Base-by-base conservation (phyloP, 2,329 filamentous ascomycete species). In the Leptographium radiaticola region DNA sequence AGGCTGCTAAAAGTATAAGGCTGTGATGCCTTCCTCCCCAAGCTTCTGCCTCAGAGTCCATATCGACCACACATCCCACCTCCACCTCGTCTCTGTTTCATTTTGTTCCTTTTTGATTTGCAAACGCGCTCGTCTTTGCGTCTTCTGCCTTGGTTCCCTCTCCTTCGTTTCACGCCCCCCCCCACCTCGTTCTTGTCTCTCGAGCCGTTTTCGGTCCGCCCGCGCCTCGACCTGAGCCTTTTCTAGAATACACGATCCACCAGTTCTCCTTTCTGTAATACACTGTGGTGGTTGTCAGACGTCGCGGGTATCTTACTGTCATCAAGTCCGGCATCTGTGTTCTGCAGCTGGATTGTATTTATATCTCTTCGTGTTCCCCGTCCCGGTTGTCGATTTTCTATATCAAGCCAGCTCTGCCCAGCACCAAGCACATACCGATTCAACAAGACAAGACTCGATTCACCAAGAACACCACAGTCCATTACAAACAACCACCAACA, bases 1-100 rank as follows among this genome's bases (percentile, higher is more conserved):
- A 71, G 69, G 67, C 67, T 70, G 60, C 61, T 67, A 66, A 65
- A 62, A 42, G 45, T 79, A 79, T 78, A 79, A 79, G 75, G 75
- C 71, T 75, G 63, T 70, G 70, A 76, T 75, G 67, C 65, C 73
- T 71, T 71, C 65, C 25, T 56, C 52, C 53, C 9, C 36, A 39
- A n/a, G n/a, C 59, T 60, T 56, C 56, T 20, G 12, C 9, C 18
- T 45, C 16, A 38, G 25, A 13, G 30, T 56, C 61, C 60, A 38
- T 57, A 57, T 38, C 51, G 55, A 57, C 49, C 38, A 50, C 25
- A 25, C 25, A 25, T 25, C 58, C 11, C 34, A 31, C 55, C 59
- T 49, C 57, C 59, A 57, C 50, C 50, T 55, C 59, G 59, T 56
- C 54, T 59, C 56, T 59, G 53, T 59, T 36, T 50, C 36, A n/a